phyloP scores from a whole-genome alignment of 805 yeast species.

The Candida namnaoensis region DNA sequence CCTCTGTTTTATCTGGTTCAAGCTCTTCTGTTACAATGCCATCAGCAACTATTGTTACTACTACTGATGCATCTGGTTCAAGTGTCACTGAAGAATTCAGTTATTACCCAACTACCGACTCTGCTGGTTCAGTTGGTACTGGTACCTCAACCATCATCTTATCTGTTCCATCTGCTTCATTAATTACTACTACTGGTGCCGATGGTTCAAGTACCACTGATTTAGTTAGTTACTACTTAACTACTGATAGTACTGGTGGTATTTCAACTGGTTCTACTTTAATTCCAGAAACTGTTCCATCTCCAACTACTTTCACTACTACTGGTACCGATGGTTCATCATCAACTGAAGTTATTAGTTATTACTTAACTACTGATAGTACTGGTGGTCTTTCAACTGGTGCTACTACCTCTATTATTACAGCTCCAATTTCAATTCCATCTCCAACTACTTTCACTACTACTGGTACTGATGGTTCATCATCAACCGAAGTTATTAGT shows the following conservation, averaged over 20 bases:
- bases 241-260: slow-evolving; percentile 19
- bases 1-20: no score
- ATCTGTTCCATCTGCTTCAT: background rate
- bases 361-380: slow-evolving; percentile 1
- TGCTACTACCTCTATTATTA: slow-evolving; percentile 1
- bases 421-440: no score
- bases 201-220: slow-evolving; percentile 1
- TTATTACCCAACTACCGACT: slow-evolving; percentile 35
- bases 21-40: no score
- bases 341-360: slow-evolving; percentile 10
- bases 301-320: slow-evolving; percentile 14
- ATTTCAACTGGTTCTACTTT: slow-evolving; percentile 1
- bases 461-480: background rate
- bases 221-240: slow-evolving; percentile 29
- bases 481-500: slow-evolving; percentile 9
- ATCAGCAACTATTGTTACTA: slow-evolving; percentile 1
- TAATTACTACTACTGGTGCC: background rate
- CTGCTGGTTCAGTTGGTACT: no score
- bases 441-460: slow-evolving; percentile 1
- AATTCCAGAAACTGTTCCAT: slow-evolving; percentile 2
- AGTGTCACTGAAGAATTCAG: slow-evolving; percentile 9
- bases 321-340: slow-evolving; percentile 12
- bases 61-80: background rate
- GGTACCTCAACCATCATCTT: slow-evolving; percentile 1
- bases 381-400: slow-evolving; percentile 5